Percentiles rank a stretch among this genome's conserved stretches.
These are phyloP conservation scores for Oryza longistaminata DNA, from an alignment of 176 grass and related monocot species.

Conservation along the genomic window DNA sequence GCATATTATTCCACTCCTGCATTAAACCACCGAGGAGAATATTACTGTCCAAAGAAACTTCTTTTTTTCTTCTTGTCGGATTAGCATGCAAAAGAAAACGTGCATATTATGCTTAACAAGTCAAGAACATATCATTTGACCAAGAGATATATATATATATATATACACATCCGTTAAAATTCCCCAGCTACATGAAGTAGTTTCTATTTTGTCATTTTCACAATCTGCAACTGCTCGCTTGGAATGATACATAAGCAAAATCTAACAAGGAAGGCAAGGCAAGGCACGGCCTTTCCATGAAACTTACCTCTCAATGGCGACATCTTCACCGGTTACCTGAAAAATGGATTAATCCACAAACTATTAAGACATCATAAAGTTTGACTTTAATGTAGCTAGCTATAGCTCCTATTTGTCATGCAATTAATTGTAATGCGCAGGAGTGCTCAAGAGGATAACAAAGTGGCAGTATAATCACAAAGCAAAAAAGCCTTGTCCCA, in stretches of 20 bases:
- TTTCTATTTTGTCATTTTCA: background rate
- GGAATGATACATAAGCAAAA: background rate
- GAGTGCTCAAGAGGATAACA: slow-evolving; percentile 23
- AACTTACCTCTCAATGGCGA: background rate
- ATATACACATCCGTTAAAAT: background rate
- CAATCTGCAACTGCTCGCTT: slow-evolving; percentile 15
- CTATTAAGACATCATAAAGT: slow-evolving; percentile 14
- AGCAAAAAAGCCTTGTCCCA: slow-evolving; percentile 49
- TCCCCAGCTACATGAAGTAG: background rate
- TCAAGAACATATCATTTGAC: slow-evolving; percentile 26
- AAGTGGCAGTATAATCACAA: slow-evolving; percentile 14
- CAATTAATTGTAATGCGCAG: background rate
- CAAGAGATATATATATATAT: background rate
- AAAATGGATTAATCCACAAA: background rate
- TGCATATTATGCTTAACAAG: slow-evolving; percentile 11
- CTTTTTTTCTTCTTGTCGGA: background rate
- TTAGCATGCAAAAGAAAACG: slow-evolving; percentile 23
- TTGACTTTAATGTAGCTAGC: background rate
- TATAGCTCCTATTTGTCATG: slow-evolving; percentile 13
- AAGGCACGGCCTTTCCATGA: background rate
- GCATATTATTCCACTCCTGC: background rate
- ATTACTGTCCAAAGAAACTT: background rate
- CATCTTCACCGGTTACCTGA: background rate
- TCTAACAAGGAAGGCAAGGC: background rate
- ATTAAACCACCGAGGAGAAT: background rate